phyloP scores from a whole-genome alignment of 208 protist species.

The Wallacemonas rigidus region DNA sequence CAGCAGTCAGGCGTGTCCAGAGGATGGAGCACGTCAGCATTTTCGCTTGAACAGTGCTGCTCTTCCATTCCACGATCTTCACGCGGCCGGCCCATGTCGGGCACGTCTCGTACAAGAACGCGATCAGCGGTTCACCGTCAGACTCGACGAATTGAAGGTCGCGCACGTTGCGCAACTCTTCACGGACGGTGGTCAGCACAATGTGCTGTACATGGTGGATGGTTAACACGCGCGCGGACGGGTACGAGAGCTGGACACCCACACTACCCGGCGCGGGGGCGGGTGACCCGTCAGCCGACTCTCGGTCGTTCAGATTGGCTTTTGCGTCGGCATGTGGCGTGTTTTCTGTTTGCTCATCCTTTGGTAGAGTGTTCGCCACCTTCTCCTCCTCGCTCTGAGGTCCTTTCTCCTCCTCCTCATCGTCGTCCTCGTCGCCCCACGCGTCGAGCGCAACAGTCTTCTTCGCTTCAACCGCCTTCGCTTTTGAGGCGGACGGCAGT shows the following conservation, averaged over 20 bases:
- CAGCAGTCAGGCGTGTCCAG: slow-evolving; percentile 67
- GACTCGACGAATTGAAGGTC: slow-evolving; percentile 89
- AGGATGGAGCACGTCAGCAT: slow-evolving; percentile 81
- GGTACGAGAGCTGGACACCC: background rate
- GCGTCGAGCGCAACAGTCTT: slow-evolving; percentile 53
- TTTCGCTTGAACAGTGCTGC: slow-evolving; percentile 68
- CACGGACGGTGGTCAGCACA: slow-evolving; percentile 43
- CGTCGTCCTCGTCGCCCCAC: slow-evolving; percentile 86
- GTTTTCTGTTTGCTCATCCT: too few species aligned
- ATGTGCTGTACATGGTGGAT: slow-evolving; percentile 23
- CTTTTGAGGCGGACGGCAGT: background rate
- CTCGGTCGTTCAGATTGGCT: background rate
- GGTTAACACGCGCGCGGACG: background rate
- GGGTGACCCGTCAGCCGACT: background rate
- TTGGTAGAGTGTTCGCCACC: background rate
- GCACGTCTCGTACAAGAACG: slow-evolving; percentile 73
- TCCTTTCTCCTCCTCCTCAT: slow-evolving; percentile 26
- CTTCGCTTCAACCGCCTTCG: slow-evolving; percentile 15
- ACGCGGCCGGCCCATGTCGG: slow-evolving; percentile 88
- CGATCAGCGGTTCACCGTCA: slow-evolving; percentile 72
- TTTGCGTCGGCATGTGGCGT: too few species aligned
- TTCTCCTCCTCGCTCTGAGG: background rate
- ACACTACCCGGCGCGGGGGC: background rate
- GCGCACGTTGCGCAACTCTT: slow-evolving; percentile 72
- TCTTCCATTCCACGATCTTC: slow-evolving; percentile 81